A percentile compares a stretch with the other conserved stretches of the same genome.
Conservation (phyloP, 2,329 filamentous ascomycete species). For the Achaetomium macrosporum region DNA sequence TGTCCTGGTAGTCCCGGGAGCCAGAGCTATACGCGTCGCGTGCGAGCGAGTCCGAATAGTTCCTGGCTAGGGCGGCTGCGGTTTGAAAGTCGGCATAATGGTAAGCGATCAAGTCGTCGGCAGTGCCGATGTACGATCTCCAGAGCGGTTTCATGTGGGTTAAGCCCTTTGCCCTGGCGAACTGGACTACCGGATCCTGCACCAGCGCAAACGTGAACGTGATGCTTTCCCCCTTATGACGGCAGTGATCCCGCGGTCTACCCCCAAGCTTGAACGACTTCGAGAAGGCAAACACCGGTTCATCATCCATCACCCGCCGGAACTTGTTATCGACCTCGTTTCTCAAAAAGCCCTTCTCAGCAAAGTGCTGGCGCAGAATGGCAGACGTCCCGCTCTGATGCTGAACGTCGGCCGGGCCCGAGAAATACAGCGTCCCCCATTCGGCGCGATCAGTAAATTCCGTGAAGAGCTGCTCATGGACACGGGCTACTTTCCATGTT, state of each 20-base stretch:
- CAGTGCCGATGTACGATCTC: slow-evolving; percentile 64
- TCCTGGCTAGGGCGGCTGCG: slow-evolving; percentile 57
- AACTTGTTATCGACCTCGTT: slow-evolving; percentile 63
- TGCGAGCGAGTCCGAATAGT: slow-evolving; percentile 67
- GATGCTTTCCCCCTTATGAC: slow-evolving; percentile 44
- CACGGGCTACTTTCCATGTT: slow-evolving; percentile 59
- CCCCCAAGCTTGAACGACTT: slow-evolving; percentile 51
- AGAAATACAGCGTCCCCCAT: slow-evolving; percentile 78
- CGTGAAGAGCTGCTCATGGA: slow-evolving; percentile 62
- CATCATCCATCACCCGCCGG: slow-evolving; percentile 66
- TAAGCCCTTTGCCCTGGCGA: slow-evolving; percentile 66
- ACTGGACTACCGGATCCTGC: slow-evolving; percentile 75
- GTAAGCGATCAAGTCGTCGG: slow-evolving; percentile 61
- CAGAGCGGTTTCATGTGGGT: slow-evolving; percentile 75
- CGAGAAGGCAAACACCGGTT: slow-evolving; percentile 77
- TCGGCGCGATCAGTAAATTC: slow-evolving; percentile 70
- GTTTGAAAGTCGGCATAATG: slow-evolving; percentile 70
- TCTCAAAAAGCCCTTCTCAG: slow-evolving; percentile 57
- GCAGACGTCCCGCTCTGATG: slow-evolving; percentile 68
- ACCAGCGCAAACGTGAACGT: slow-evolving; percentile 72
- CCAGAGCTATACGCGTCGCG: slow-evolving; percentile 68
- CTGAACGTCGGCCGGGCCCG: slow-evolving; percentile 58
- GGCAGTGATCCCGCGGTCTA: slow-evolving; percentile 27
- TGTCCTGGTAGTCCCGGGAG: slow-evolving; percentile 69
- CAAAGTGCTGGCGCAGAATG: slow-evolving; percentile 61